Conservation (phyloP, 73 alveolate species). For the Symbiodinium natans region DNA sequence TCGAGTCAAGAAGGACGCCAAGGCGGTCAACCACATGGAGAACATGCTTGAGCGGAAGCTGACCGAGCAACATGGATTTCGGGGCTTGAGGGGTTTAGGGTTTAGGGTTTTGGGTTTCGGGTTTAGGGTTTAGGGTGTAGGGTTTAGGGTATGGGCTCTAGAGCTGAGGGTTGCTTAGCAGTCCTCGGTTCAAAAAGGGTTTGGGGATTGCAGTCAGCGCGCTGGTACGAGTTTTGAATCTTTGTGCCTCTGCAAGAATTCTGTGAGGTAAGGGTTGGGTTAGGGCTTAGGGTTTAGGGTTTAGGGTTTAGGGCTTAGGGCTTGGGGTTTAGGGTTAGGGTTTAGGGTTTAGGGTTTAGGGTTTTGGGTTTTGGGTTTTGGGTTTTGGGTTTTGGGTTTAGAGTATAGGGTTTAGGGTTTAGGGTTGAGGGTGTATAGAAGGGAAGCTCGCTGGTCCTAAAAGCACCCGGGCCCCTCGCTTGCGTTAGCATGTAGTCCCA, state of each 20-base stretch:
- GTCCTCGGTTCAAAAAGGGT: too few relatives aligned
- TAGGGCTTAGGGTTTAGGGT: neutral
- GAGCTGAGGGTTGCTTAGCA: neutral
- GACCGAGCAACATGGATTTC: neutral
- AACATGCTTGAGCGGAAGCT: neutral
- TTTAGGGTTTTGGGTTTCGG: neutral
- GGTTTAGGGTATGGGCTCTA: neutral
- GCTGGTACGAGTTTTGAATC: too few relatives aligned
- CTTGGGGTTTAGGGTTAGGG: neutral
- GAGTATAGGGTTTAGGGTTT: too few relatives aligned
- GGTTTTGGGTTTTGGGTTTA: too few relatives aligned
- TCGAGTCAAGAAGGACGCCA: neutral
- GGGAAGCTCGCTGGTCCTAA: too few relatives aligned
- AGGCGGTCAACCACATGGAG: conserved; percentile 5
- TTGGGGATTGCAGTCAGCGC: too few relatives aligned
- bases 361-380: too few relatives aligned
- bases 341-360: neutral
- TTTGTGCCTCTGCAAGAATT: too few relatives aligned
- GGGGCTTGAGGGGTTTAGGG: neutral
- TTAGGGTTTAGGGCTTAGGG: neutral
- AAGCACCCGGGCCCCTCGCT: too few relatives aligned
- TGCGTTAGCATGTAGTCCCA: too few relatives aligned
- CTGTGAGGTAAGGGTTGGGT: neutral
- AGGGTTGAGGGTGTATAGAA: too few relatives aligned
- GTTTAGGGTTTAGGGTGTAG: neutral